Percentiles rank a stretch among this genome's conserved stretches.
Evolutionary conservation across 2,329 filamentous ascomycete species (phyloP).

Genomic region (Sphaerostilbella broomeana): DNA sequence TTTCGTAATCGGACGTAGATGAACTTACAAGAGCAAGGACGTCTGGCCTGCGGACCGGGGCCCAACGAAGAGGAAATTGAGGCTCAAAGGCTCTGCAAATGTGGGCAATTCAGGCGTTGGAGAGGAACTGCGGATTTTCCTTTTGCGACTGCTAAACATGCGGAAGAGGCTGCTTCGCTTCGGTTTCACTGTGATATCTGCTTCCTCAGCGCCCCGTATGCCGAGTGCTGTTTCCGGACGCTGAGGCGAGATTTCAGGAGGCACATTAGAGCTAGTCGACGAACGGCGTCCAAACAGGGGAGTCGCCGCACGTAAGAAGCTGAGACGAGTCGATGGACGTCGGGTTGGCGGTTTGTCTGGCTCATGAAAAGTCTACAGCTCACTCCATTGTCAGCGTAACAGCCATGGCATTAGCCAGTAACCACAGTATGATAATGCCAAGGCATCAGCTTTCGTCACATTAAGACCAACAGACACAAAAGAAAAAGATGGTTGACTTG

Average conservation of each 20-base stretch:
- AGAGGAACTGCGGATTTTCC: constrained; percentile 18
- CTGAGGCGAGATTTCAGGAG: background rate
- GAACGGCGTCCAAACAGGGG: constrained; percentile 19
- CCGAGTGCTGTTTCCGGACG: constrained; percentile 16
- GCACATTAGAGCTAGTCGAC: background rate
- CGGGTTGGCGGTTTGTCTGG: constrained; percentile 3
- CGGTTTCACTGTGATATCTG: constrained; percentile 2
- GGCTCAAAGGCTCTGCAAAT: constrained; percentile 19
- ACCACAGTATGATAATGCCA: no score
- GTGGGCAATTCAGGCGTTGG: constrained; percentile 12
- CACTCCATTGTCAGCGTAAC: background rate
- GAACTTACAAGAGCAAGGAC: constrained; percentile 31
- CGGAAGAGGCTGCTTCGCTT: constrained; percentile 18
- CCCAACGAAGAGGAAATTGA: constrained; percentile 34
- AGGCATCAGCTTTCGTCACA: no score
- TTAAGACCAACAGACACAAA: background rate
- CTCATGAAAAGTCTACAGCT: constrained; percentile 11
- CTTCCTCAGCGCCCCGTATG: constrained; percentile 2
- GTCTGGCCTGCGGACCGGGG: constrained; percentile 29
- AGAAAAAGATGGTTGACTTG: background rate
- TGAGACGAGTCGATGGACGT: constrained; percentile 23
- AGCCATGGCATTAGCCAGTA: background rate
- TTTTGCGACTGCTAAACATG: constrained; percentile 25
- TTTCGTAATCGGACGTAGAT: background rate
- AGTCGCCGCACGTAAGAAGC: constrained; percentile 22